Conservation (phyloP, 305 asterid species). For the Fraxinus floribunda region DNA sequence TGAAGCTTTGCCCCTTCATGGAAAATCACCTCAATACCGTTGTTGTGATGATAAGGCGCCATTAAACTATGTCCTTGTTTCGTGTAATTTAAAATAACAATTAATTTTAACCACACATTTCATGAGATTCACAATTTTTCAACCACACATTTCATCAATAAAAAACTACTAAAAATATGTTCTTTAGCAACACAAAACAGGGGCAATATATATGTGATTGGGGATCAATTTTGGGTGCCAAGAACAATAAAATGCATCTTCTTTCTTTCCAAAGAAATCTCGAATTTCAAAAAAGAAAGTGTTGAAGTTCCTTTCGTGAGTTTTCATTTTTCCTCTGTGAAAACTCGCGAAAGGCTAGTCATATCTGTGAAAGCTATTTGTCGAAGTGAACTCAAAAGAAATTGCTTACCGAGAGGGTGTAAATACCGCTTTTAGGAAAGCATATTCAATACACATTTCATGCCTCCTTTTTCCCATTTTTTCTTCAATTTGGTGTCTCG, state of each 20-base stretch:
- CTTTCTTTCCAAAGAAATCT: not conserved
- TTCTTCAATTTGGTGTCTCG: not conserved
- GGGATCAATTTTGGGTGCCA: not conserved
- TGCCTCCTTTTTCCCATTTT: not conserved
- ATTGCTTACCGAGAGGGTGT: not conserved
- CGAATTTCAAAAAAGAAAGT: not conserved
- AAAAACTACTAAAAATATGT: not conserved
- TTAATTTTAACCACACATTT: not conserved
- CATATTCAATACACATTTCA: not conserved
- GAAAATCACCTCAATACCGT: not conserved
- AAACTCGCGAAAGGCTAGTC: not conserved
- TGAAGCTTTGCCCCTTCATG: not conserved
- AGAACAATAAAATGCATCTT: not conserved
- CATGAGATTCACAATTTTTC: no score
- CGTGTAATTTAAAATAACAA: not conserved
- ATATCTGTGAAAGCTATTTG: not conserved
- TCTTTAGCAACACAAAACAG: no score
- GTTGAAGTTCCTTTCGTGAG: not conserved
- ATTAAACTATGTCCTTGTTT: no score
- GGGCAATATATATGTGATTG: not conserved
- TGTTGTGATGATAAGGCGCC: not conserved
- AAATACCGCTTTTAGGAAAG: not conserved
- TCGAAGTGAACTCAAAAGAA: not conserved
- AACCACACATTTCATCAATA: no score
- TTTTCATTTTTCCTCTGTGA: not conserved